A percentile compares a stretch with the other conserved stretches of the same genome.
phyloP scores from a whole-genome alignment of 805 yeast species.

The Yarrowia hollandica region DNA sequence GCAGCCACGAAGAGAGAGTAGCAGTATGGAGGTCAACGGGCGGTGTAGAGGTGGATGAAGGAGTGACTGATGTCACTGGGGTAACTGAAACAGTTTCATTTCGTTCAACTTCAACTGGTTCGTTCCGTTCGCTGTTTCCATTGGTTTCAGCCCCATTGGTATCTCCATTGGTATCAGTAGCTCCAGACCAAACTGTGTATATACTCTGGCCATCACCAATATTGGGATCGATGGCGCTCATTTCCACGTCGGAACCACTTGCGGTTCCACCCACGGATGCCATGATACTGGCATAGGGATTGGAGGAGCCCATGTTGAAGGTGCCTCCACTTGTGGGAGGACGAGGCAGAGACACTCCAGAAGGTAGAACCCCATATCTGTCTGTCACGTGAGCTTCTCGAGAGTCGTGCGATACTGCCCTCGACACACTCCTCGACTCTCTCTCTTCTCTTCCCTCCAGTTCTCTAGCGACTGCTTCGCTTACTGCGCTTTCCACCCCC shows the following conservation, averaged over 20 bases:
- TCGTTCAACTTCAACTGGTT: too few species aligned
- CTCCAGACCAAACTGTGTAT: not conserved
- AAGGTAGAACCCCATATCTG: not conserved
- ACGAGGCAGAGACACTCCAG: not conserved
- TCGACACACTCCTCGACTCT: too few species aligned
- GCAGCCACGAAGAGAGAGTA: constrained; percentile 60
- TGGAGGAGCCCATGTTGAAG: constrained; percentile 3
- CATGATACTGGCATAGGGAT: constrained; percentile 60
- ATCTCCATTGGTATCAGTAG: not conserved
- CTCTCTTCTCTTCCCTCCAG: not conserved
- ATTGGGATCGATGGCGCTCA: constrained; percentile 49
- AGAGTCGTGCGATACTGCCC: too few species aligned
- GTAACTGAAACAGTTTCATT: too few species aligned
- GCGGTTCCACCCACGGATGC: too few species aligned
- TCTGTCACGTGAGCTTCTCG: not conserved
- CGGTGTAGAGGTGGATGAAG: not conserved
- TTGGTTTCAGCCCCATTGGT: not conserved
- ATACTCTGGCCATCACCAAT: constrained; percentile 33
- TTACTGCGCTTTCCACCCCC: not conserved
- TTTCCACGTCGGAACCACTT: too few species aligned
- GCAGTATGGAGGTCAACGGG: not conserved
- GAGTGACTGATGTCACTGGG: not conserved
- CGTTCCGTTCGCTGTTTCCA: too few species aligned
- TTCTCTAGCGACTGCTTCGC: not conserved
- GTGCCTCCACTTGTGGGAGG: not conserved